Conservation (phyloP, 129 eudicot species). For the Artemisia annua region DNA sequence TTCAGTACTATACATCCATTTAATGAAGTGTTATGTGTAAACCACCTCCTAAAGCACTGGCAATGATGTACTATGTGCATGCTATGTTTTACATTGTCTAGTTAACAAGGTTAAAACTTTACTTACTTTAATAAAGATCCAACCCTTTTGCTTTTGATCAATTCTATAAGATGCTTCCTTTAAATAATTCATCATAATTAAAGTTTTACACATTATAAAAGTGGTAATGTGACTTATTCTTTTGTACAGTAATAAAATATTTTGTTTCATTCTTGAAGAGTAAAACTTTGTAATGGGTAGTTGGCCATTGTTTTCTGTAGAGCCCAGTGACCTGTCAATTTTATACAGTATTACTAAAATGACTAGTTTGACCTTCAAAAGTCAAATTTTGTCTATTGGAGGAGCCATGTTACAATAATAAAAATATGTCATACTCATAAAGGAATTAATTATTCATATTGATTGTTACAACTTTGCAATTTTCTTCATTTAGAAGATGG, state of each 20-base stretch:
- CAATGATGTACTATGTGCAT: conserved; percentile 11
- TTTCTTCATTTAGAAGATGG: conserved; percentile 25
- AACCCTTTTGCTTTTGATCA: conserved; percentile 14
- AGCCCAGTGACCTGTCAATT: conserved; percentile 15
- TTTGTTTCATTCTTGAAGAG: conserved; percentile 29
- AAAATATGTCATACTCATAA: conserved; percentile 21
- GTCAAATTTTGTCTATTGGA: conserved; percentile 39
- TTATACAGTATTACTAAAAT: conserved; percentile 17
- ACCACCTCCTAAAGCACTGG: conserved; percentile 10
- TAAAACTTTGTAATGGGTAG: conserved; percentile 25
- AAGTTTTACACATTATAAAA: not conserved
- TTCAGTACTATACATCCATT: conserved; percentile 27
- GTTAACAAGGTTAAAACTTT: not conserved
- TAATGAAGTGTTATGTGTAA: conserved; percentile 6
- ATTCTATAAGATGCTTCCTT: conserved; percentile 12
- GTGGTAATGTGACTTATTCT: conserved; percentile 1
- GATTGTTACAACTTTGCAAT: conserved; percentile 9
- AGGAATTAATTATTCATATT: conserved; percentile 4
- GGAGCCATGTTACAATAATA: conserved; percentile 16
- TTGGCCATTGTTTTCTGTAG: conserved; percentile 3
- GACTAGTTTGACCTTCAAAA: conserved; percentile 23
- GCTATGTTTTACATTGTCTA: conserved; percentile 8
- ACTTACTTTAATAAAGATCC: conserved; percentile 5
- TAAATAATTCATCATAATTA: not conserved
- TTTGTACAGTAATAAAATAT: conserved; percentile 4